Conservation (phyloP, 2,329 filamentous ascomycete species). For the Talaromyces sp. region DNA sequence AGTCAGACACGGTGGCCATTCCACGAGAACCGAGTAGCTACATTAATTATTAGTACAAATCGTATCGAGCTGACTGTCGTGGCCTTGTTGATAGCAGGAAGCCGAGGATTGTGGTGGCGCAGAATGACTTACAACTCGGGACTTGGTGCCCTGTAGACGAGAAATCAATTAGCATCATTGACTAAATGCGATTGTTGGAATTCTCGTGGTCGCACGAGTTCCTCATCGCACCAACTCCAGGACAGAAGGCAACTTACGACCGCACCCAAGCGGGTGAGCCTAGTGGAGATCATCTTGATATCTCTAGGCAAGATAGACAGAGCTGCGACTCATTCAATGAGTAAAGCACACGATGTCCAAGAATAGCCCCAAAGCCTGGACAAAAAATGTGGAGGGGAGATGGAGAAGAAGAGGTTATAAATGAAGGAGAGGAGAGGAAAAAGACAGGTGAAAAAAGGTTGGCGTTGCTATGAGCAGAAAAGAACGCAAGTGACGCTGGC, state of each 20-base stretch:
- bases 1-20: conserved; percentile 83
- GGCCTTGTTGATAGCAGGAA: neutral
- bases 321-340: conserved; percentile 39
- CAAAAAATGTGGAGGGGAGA: conserved; percentile 38
- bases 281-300: conserved; percentile 47
- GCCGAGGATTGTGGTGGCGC: conserved; percentile 1
- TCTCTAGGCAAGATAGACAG: conserved; percentile 38
- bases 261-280: conserved; percentile 46
- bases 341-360: conserved; percentile 18
- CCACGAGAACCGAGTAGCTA: conserved; percentile 61
- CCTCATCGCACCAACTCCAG: neutral
- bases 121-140: conserved; percentile 42
- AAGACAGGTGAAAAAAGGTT: conserved; percentile 36
- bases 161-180: conserved; percentile 13
- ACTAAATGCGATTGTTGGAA: neutral
- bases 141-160: conserved; percentile 39
- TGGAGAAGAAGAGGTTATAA: conserved; percentile 29
- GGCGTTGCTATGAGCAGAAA: conserved; percentile 35
- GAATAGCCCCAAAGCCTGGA: conserved; percentile 32
- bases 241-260: conserved; percentile 38
- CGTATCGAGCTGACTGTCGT: neutral
- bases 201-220: neutral
- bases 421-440: conserved; percentile 32
- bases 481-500: conserved; percentile 28
- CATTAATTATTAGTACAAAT: conserved; percentile 28